Evolutionary conservation across 352 stramenopile genomes (phyloP), one percentile per base, ranked within the genome.

Genomic region (Globisporangium echinulatum): DNA sequence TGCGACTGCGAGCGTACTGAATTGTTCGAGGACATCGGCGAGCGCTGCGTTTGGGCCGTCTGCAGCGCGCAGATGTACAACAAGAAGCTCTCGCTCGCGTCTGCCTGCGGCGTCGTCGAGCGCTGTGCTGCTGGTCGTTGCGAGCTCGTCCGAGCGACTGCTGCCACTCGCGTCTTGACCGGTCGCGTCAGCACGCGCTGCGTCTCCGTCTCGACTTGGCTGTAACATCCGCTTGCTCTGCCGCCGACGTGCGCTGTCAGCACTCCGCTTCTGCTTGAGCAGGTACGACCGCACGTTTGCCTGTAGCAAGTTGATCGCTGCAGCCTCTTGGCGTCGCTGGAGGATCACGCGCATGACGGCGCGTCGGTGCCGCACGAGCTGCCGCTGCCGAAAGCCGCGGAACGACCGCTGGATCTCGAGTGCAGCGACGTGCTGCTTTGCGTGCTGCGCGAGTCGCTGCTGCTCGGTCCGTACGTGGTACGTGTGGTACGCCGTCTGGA

Each of bases 331-430:
- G 2, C 74, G 64, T 0, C 71, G 67, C 36, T 67, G 61, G 36
- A 77, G 38, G 43, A 88, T 83, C 6, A 70, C 75, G 39, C 77
- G 65, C 54, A 79, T 63, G 15, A 91, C 68, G 1, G 82, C 82
- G 6, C 77, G 74, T 14, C 75, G 78, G 46, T 91, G 82, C 13
- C 85, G 53, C 10, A 65, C 58, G 7, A 71, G 56, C 67, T 82
- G 69, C 2, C 78, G 76, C 8, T 82, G 71, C 5, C 65, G 62
- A 43, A 87, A 91, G 0, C 77, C 79, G 36, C 79, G 77, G 52
- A 81, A 91, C 6, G 72, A 86, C 0, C 77, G 70, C 58, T 89
- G 82, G 47, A 91, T 91, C 37, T 86, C 70, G 43, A 82, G 58
- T 10, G 72, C 82, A 7, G 82, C 82, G 15, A 70, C 64, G 6